phyloP scores from a whole-genome alignment of 2,329 filamentous ascomycete species.

The Whalleya microplaca region DNA sequence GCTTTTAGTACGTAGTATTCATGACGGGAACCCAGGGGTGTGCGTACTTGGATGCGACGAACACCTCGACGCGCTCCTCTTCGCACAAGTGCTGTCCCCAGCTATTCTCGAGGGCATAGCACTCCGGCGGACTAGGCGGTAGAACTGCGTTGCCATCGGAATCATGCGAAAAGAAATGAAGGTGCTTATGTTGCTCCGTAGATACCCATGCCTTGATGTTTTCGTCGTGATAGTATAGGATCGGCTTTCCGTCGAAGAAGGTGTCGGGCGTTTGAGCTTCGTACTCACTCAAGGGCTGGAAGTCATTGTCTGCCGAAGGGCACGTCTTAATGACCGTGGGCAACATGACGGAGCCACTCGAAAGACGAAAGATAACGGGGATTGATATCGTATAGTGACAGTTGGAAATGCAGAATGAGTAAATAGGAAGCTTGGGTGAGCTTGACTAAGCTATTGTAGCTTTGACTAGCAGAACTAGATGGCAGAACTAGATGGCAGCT shows the following conservation, averaged over 20 bases:
- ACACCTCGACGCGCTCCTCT: slow-evolving; percentile 58
- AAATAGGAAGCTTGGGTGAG: background rate
- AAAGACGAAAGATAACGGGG: background rate
- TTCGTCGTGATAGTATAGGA: slow-evolving; percentile 67
- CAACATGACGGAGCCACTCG: slow-evolving; percentile 39
- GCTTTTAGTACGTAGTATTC: slow-evolving; percentile 8
- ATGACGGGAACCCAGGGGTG: background rate
- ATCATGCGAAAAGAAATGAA: slow-evolving; percentile 55
- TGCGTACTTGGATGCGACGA: slow-evolving; percentile 61
- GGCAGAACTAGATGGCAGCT: no score
- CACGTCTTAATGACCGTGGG: slow-evolving; percentile 60
- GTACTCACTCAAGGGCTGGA: slow-evolving; percentile 68
- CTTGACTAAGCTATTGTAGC: no score
- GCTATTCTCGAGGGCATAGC: slow-evolving; percentile 39
- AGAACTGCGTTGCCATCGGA: slow-evolving; percentile 37
- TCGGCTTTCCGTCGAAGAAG: slow-evolving; percentile 72
- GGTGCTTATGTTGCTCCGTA: slow-evolving; percentile 54
- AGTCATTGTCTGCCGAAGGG: slow-evolving; percentile 59
- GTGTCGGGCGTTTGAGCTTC: slow-evolving; percentile 72
- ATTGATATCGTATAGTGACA: background rate
- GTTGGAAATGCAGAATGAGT: background rate
- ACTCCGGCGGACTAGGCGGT: slow-evolving; percentile 40
- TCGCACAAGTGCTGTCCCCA: slow-evolving; percentile 31
- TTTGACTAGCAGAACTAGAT: no score
- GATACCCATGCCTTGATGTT: slow-evolving; percentile 62